Evolutionary conservation across 495 filamentous ascomycete species (phyloP).

Genomic region (Extremus antarcticus): DNA sequence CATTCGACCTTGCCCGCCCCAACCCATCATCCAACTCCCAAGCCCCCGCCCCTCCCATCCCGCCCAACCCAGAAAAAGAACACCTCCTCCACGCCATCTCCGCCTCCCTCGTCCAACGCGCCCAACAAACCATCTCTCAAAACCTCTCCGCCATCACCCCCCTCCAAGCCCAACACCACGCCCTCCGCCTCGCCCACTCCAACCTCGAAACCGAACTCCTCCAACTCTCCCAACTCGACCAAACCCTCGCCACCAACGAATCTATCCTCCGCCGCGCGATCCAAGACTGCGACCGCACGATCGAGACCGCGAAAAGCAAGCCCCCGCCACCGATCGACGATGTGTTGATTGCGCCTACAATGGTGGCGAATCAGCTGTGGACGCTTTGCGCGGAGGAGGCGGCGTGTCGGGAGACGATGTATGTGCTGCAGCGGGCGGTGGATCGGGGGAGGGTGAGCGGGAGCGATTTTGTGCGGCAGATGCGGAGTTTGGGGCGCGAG

Average conservation of each 20-base stretch:
- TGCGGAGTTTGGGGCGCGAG: conserved; percentile 72
- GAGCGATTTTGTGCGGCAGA: conserved; percentile 76
- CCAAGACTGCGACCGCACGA: conserved; percentile 65
- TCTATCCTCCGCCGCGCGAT: conserved; percentile 64
- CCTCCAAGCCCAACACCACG: conserved; percentile 65
- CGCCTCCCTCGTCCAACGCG: conserved; percentile 51
- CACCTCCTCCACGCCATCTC: conserved; percentile 70
- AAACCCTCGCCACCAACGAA: conserved; percentile 65
- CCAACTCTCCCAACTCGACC: conserved; percentile 55
- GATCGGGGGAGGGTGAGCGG: conserved; percentile 70
- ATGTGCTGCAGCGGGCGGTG: conserved; percentile 69
- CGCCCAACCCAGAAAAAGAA: conserved; percentile 95
- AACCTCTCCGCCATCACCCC: conserved; percentile 61
- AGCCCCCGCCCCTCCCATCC: conserved; percentile 66
- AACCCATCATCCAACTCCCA: conserved; percentile 9
- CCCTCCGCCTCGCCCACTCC: conserved; percentile 56
- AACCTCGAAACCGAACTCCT: conserved; percentile 61
- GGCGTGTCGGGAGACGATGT: conserved; percentile 72
- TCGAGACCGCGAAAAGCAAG: conserved; percentile 49
- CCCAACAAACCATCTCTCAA: conserved; percentile 51
- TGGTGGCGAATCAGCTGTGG: conserved; percentile 88
- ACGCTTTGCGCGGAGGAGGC: conserved; percentile 75
- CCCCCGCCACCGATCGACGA: conserved; percentile 66
- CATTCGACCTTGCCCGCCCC: conserved; percentile 56
- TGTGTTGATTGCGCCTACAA: conserved; percentile 82